A percentile compares a stretch with the other conserved stretches of the same genome.
Evolutionary conservation across 2,329 filamentous ascomycete species (phyloP).

Genomic region (Exserohilum rostratum): DNA sequence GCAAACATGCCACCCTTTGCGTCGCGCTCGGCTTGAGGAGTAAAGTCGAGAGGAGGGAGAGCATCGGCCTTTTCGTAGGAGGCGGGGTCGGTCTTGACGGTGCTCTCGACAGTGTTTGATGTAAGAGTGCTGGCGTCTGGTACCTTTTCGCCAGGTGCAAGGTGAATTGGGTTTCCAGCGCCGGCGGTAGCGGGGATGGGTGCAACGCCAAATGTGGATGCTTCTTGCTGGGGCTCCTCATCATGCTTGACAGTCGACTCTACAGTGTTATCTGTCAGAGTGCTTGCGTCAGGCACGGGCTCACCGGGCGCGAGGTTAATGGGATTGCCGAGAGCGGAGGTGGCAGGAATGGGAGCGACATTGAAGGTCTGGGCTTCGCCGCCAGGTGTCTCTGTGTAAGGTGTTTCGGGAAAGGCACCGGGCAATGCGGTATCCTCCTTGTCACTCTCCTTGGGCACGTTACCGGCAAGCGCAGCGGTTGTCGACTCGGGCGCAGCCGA

Average conservation of each 20-base stretch:
- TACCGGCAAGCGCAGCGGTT: conserved; percentile 71
- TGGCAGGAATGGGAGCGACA: conserved; percentile 65
- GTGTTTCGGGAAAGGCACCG: conserved; percentile 76
- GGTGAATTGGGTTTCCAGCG: conserved; percentile 76
- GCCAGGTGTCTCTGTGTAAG: conserved; percentile 62
- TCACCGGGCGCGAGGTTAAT: conserved; percentile 80
- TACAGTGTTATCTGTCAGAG: conserved; percentile 72
- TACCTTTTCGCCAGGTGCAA: conserved; percentile 80
- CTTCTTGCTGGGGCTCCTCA: conserved; percentile 39
- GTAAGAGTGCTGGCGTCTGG: conserved; percentile 70
- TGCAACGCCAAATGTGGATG: conserved; percentile 59
- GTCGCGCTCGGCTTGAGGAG: conserved; percentile 52
- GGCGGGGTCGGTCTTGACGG: conserved; percentile 67
- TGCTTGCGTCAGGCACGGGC: conserved; percentile 71
- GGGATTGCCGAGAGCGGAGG: conserved; percentile 72
- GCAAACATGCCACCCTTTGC: conserved; percentile 53
- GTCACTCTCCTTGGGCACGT: conserved; percentile 65
- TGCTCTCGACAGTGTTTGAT: conserved; percentile 71
- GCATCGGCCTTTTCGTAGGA: conserved; percentile 84
- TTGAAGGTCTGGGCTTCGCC: conserved; percentile 54
- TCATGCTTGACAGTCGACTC: conserved; percentile 59
- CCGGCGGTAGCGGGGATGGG: conserved; percentile 65
- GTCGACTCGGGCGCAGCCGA: conserved; percentile 73
- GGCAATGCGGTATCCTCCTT: conserved; percentile 51
- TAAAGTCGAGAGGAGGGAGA: conserved; percentile 53